Base-by-base conservation (phyloP, 148 eudicot species). In the Rhododendron williamsianum region DNA sequence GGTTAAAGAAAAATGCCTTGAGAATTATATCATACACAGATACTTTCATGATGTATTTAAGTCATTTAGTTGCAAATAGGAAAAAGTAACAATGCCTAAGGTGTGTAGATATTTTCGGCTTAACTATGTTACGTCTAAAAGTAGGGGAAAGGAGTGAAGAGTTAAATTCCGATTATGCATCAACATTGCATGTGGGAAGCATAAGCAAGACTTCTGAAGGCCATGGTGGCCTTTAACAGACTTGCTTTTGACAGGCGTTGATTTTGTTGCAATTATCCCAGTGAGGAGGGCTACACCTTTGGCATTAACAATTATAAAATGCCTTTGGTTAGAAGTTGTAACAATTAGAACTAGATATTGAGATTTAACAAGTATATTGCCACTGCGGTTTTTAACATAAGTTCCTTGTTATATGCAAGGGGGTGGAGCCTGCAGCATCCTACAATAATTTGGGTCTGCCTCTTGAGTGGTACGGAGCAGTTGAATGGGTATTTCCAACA, bases 401-500 rank as follows among this genome's bases (percentile, higher is more conserved):
- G 48, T 63, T 74, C 81, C 54, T 71, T 73, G 54, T 84, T 18
- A 56, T 48, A 43, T 87, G 87, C 86, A 74, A 97, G 99, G 99
- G 99, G 33, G 99, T 97, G 87, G 98, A 97, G 86, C 94, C 99
- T 86, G 99, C 98, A 81, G 90, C 82, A 56, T 94, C 98, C 54
- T 97, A 92, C 85, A 85, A 88, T 54, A 95, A 97, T 87, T 88
- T 97, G 82, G 99, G 99, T 80, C 90, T 95, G 85, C 93, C 99
- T 52, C 87, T 92, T 15, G 96, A 95, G 25, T 95, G 99, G 99
- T 97, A 97, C 78, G 93, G 96, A 71, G 92, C 95, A 58, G 73
- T 97, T 43, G 99, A 91, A 82, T 97, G 99, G 98, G 92, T 97
- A 81, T 97, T 97, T 86, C 99, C 99, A 4, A 94, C 94, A 60